phyloP scores from a whole-genome alignment of 148 eudicot species.

The Chenopodium berlandieri region DNA sequence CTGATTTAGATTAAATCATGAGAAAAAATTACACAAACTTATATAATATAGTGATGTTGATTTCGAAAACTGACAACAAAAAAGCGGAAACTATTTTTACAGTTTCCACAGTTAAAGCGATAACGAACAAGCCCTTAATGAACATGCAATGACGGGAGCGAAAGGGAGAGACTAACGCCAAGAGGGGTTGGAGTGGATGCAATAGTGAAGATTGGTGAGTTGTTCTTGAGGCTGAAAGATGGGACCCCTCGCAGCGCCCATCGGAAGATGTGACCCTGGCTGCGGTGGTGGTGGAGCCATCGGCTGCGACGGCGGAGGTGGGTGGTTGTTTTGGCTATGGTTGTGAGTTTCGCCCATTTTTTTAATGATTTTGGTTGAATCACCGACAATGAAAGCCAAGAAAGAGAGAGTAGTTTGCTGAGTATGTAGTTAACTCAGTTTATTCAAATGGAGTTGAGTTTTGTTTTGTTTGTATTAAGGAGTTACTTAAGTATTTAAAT shows the following conservation, averaged over 20 bases:
- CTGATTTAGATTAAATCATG: too few species aligned
- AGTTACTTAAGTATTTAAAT: not conserved
- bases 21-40: too few species aligned
- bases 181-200: slow-evolving; percentile 97
- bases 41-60: too few species aligned
- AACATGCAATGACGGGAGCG: not conserved
- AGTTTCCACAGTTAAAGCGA: too few species aligned
- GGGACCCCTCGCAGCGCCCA: slow-evolving; percentile 74
- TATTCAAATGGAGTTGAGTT: not conserved
- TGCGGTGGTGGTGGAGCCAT: not conserved
- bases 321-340: slow-evolving; percentile 43
- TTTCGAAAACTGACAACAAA: too few species aligned
- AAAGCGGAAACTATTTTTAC: too few species aligned
- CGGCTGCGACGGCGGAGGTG: not conserved
- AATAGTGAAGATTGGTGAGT: slow-evolving; percentile 65
- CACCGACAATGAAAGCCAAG: not conserved
- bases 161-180: slow-evolving; percentile 57
- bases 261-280: slow-evolving; percentile 32
- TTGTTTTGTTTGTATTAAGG: not conserved
- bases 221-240: slow-evolving; percentile 73
- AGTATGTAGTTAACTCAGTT: not conserved
- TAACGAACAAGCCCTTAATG: too few species aligned
- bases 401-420: not conserved
- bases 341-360: slow-evolving; percentile 50
- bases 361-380: not conserved